Evolutionary conservation across 2,329 filamentous ascomycete species (phyloP), one percentile per base, ranked within the genome.

Genomic region (Penicillium sp.): DNA sequence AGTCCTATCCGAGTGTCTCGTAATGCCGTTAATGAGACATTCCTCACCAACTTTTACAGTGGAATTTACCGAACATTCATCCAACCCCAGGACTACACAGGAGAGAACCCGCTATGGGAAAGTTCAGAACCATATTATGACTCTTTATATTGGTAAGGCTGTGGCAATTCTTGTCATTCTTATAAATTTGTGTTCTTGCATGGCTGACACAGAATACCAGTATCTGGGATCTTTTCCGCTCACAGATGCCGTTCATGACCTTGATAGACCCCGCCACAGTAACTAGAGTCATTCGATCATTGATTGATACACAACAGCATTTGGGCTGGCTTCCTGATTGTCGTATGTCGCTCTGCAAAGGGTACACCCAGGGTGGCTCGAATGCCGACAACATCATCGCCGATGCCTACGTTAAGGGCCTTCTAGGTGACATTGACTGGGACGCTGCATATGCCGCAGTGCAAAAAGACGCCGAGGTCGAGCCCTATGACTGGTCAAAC

Each of bases 1-100:
- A 62, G 58, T 20, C 69, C 70, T 3, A 70, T 74, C 40, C 65
- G 69, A 11, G 71, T 73, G 11, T 73, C 71, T 11, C 67, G 65
- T 6, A 63, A 62, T 5, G 66, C 64, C 2, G 62, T 72, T 16
- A 62, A 70, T 33, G 52, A 63, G 1, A 68, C 68, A 6, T 59
- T 70, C 18, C 62, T 73, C 45, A 71, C 83, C 47, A 82, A 69
- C 21, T 87, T 89, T 61, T 89, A 85, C 76, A 86, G 83, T 52
- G 85, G 85, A 3, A 78, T 86, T 23, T 89, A 89, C 65, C 76
- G 85, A n/a, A 82, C 82, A 1, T 84, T 88, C 81, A 81, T 88
- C 56, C 84, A 81, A 52, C 86, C 86, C 2, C 85, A 88, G 62
- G 85, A 89, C 62, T 86, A 87, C 62, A 88, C 86, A 0, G 84